phyloP scores from a whole-genome alignment of 2,329 filamentous ascomycete species.

The Lecanicillium sp. region DNA sequence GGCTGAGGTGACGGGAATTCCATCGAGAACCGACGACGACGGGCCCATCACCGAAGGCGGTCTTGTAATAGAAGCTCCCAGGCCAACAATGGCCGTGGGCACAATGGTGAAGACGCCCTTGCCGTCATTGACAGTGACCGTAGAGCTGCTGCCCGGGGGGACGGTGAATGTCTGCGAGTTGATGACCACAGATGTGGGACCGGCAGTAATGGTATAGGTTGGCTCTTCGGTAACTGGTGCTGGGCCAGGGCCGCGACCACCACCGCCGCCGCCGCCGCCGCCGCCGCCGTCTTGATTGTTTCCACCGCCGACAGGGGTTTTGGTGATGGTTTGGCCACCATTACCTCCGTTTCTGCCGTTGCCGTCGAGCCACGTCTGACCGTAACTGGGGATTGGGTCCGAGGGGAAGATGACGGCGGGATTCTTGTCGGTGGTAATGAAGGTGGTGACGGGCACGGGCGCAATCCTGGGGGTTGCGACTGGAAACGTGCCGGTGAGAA shows the following conservation, averaged over 20 bases:
- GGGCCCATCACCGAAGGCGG: slow-evolving; percentile 27
- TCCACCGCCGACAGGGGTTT: neutral
- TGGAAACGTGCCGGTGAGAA: neutral
- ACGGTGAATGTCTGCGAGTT: slow-evolving; percentile 39
- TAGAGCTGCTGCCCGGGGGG: slow-evolving; percentile 31
- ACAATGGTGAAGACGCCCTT: slow-evolving; percentile 44
- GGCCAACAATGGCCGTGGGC: slow-evolving; percentile 40
- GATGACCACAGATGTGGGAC: slow-evolving; percentile 41
- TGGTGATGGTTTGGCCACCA: neutral
- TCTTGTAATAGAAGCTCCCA: slow-evolving; percentile 38
- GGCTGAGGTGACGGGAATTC: slow-evolving; percentile 36
- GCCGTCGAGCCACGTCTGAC: slow-evolving; percentile 7
- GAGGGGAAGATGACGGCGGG: slow-evolving; percentile 42
- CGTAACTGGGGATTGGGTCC: slow-evolving; percentile 20
- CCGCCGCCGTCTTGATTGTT: neutral
- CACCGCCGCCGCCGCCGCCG: slow-evolving; percentile 3
- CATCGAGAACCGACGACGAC: slow-evolving; percentile 33
- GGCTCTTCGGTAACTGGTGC: slow-evolving; percentile 13
- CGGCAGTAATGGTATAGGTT: slow-evolving; percentile 37
- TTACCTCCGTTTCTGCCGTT: neutral
- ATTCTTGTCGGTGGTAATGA: slow-evolving; percentile 50
- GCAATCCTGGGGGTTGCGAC: neutral
- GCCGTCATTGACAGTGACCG: slow-evolving; percentile 35
- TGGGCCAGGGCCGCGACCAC: slow-evolving; percentile 5
- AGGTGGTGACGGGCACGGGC: slow-evolving; percentile 31